These are phyloP conservation scores for Epithele typhae DNA, from an alignment of 768 basidiomycete genomes.

Conservation along the genomic window DNA sequence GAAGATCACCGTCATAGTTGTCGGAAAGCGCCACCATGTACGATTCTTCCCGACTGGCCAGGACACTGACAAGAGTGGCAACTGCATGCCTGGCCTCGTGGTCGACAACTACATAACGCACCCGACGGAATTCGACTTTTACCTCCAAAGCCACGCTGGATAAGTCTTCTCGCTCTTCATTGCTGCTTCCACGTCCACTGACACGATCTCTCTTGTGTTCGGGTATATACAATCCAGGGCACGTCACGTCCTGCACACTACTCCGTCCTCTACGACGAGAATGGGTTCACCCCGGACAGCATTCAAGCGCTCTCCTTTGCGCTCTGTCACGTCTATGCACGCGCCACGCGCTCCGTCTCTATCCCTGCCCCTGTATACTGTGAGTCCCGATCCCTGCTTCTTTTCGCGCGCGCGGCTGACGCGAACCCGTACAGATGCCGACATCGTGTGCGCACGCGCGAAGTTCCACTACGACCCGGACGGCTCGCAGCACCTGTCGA, in stretches of 20 bases:
- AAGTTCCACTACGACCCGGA: slow-evolving; percentile 78
- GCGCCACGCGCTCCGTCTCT: slow-evolving; percentile 75
- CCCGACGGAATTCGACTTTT: slow-evolving; percentile 74
- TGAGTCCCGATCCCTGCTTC: slow-evolving; percentile 29
- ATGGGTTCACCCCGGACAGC: slow-evolving; percentile 62
- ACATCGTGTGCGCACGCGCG: slow-evolving; percentile 71
- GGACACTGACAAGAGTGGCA: slow-evolving; percentile 61
- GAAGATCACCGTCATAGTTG: slow-evolving; percentile 72
- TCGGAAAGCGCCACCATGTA: slow-evolving; percentile 74
- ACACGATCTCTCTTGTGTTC: slow-evolving; percentile 6
- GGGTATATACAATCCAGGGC: slow-evolving; percentile 45
- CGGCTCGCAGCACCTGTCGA: slow-evolving; percentile 43
- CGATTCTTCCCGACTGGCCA: slow-evolving; percentile 49
- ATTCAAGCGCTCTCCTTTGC: slow-evolving; percentile 71
- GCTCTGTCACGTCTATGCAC: slow-evolving; percentile 76
- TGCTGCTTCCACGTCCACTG: neutral
- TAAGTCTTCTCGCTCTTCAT: slow-evolving; percentile 6
- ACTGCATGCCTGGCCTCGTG: slow-evolving; percentile 75
- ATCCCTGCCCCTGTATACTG: slow-evolving; percentile 83
- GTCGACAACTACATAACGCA: slow-evolving; percentile 67
- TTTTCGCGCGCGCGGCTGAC: neutral
- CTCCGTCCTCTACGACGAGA: slow-evolving; percentile 47
- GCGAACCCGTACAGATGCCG: slow-evolving; percentile 49
- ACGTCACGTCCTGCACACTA: slow-evolving; percentile 69
- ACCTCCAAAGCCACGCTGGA: slow-evolving; percentile 73